Base-by-base conservation (phyloP, 805 yeast genomes). In the Candida namnaoensis region DNA sequence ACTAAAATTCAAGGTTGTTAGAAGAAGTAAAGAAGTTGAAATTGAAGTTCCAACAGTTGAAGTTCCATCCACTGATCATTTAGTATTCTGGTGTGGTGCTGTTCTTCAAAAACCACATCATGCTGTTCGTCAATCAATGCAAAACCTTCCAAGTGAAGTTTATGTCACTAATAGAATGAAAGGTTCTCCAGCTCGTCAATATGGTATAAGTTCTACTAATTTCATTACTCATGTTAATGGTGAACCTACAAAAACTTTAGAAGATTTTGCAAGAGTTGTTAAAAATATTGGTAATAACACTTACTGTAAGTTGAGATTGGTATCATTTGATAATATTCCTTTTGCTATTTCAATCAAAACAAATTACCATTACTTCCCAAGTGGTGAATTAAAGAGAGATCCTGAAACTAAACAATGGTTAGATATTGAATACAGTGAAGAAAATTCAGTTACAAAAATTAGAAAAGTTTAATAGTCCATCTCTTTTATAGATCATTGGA, bases 151-250 rank as follows among this genome's bases (percentile, higher is more conserved):
- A 11, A 81, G 91, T 14, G 79, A 77, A 41, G 93, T 90, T n/a
- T 90, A 88, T 56, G 80, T 88, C 41, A 81, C 88, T 2, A 70
- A 79, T 24, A 75, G 84, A 55, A 72, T 80, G 36, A 72, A 77
- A 33, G 95, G 96, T 7, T 86, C 95, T 0, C 96, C 96, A 7
- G 93, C 93, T 14, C 72, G 78, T 42, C 90, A 84, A 55, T 88
- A 84, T 58, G 85, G 85, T 12, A 73, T 90, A 44, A 76, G 80
- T 19, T 73, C 86, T 3, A 84, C 95, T 3, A 82, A 83, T 52
- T 88, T 88, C 66, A 83, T 88, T 43, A 88, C 97, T 1, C 96
- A 88, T 57, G 87, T 88, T 37, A 86, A 88, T 58, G 95, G 86
- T 41, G 54, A 64, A 14, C 78, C 81, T 38, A 86, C 95, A 0